Conservation (phyloP, 2,329 filamentous ascomycete genomes). For the Aspergillus uvarum region DNA sequence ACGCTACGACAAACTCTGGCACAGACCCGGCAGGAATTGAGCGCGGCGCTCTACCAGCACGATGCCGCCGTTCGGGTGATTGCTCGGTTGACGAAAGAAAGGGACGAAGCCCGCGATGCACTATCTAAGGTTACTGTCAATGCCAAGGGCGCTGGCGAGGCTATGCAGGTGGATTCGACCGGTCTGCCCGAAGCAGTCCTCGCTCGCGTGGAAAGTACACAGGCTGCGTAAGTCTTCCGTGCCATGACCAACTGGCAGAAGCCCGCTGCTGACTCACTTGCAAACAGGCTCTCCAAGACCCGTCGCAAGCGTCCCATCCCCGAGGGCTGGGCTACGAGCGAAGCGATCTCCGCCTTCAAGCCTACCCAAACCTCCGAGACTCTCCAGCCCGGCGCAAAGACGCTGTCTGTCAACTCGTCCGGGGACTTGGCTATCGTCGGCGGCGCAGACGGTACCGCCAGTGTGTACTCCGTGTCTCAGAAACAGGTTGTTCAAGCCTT, state of each 20-base stretch:
- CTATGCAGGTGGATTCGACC: slow-evolving; percentile 88
- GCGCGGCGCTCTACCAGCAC: slow-evolving; percentile 91
- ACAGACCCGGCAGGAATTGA: slow-evolving; percentile 89
- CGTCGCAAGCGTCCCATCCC: slow-evolving; percentile 88
- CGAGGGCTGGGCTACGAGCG: slow-evolving; percentile 76
- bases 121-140: slow-evolving; percentile 80
- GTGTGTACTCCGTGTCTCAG: slow-evolving; percentile 75
- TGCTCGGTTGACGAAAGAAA: slow-evolving; percentile 81
- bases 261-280: slow-evolving; percentile 20
- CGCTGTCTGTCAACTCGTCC: slow-evolving; percentile 58
- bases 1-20: slow-evolving; percentile 85
- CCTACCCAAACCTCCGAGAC: slow-evolving; percentile 55
- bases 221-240: slow-evolving; percentile 65
- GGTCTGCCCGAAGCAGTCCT: slow-evolving; percentile 70
- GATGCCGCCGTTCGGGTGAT: slow-evolving; percentile 97
- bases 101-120: slow-evolving; percentile 88
- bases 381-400: slow-evolving; percentile 59
- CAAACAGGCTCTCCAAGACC: slow-evolving; percentile 72
- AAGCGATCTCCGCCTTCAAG: slow-evolving; percentile 65
- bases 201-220: slow-evolving; percentile 74
- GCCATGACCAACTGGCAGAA: not conserved
- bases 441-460: slow-evolving; percentile 70
- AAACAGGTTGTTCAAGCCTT: slow-evolving; percentile 72
- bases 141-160: slow-evolving; percentile 63
- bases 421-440: slow-evolving; percentile 71